These are phyloP conservation scores for Wallacemonas rigidus DNA, from an alignment of 208 protist genomes.

Conservation along the genomic window DNA sequence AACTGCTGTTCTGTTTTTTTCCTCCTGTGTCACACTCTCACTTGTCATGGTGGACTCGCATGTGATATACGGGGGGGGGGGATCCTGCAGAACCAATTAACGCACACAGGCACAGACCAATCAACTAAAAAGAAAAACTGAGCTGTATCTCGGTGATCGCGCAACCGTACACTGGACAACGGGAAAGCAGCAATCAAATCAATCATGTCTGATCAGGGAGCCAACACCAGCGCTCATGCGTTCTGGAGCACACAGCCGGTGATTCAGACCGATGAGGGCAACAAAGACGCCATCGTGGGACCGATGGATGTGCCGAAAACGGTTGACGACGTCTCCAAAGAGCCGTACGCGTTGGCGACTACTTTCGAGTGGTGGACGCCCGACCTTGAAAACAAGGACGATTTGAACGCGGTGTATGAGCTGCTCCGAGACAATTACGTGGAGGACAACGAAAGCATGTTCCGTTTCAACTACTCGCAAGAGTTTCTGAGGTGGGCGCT, in stretches of 20 bases:
- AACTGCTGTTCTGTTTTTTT: too few relatives aligned
- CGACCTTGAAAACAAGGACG: constrained; percentile 81
- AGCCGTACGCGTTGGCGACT: constrained; percentile 91
- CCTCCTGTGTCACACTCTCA: too few relatives aligned
- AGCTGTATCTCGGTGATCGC: background rate
- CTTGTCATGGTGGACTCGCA: too few relatives aligned
- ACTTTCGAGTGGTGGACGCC: constrained; percentile 96
- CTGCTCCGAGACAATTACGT: constrained; percentile 99
- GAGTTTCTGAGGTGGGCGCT: constrained; percentile 98
- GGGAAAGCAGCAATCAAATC: too few relatives aligned
- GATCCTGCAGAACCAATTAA: too few relatives aligned
- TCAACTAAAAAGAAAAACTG: constrained; percentile 1
- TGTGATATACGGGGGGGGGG: too few relatives aligned
- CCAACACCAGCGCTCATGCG: constrained; percentile 31
- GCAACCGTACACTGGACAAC: too few relatives aligned
- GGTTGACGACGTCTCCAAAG: constrained; percentile 83
- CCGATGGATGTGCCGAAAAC: constrained; percentile 72
- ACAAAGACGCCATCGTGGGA: constrained; percentile 30
- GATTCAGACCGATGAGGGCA: constrained; percentile 41
- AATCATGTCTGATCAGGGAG: constrained; percentile 9
- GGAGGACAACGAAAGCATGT: constrained; percentile 98
- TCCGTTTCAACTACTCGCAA: constrained; percentile 99
- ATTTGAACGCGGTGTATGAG: constrained; percentile 87
- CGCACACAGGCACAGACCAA: constrained; percentile 14
- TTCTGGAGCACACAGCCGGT: constrained; percentile 92